Percentiles rank a stretch among this genome's conserved stretches.
Evolutionary conservation across 2,329 filamentous ascomycete genomes (phyloP).

Genomic region (Ophiostoma quercus): DNA sequence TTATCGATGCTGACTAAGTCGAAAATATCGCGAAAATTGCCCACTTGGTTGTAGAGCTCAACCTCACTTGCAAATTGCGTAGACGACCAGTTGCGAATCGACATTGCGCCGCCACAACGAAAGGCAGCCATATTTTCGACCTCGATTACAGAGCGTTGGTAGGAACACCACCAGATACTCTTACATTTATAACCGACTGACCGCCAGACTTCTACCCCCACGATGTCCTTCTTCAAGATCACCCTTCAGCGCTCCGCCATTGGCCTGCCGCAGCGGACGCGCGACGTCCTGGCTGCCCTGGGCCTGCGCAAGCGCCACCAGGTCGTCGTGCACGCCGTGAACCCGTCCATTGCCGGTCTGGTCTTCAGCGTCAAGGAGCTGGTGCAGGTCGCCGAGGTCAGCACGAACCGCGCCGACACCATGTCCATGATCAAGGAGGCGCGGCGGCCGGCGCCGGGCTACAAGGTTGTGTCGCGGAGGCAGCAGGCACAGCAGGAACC

Average conservation of each 20-base stretch:
- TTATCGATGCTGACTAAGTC: neutral
- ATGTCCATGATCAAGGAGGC: conserved; percentile 63
- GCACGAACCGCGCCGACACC: conserved; percentile 54
- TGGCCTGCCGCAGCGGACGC: conserved; percentile 73
- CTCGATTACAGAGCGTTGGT: no score
- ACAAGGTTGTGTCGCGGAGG: conserved; percentile 33
- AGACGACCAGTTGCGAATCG: neutral
- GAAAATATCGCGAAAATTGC: conserved; percentile 4
- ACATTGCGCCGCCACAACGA: neutral
- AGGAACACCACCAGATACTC: no score
- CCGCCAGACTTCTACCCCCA: neutral
- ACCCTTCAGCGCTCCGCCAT: conserved; percentile 86
- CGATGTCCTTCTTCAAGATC: conserved; percentile 81
- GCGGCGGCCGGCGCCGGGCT: conserved; percentile 72
- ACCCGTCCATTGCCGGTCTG: conserved; percentile 75
- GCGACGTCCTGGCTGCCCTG: conserved; percentile 76
- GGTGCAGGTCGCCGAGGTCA: conserved; percentile 75
- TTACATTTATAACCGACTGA: no score
- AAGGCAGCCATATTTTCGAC: neutral
- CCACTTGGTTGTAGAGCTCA: neutral
- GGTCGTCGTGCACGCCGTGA: conserved; percentile 85
- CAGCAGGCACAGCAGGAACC: neutral
- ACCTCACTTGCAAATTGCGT: neutral
- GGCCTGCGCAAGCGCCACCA: conserved; percentile 79
- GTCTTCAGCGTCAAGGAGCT: conserved; percentile 93